Evolutionary conservation across 805 yeast species (phyloP).

Genomic region (Zygosaccharomyces kombuchaensis): DNA sequence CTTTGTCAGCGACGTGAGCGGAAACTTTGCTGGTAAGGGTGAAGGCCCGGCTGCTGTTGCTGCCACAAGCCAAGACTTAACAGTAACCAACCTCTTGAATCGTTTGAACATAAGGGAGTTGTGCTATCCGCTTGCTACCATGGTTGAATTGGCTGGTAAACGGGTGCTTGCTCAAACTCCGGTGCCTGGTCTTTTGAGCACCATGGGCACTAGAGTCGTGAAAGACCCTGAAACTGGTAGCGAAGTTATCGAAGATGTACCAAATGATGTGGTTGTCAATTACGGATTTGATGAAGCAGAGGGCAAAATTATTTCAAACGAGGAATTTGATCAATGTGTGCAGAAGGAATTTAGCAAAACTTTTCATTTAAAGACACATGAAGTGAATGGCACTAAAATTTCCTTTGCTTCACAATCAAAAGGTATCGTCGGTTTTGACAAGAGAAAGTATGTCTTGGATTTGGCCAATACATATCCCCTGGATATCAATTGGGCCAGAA

Average conservation of each 20-base stretch:
- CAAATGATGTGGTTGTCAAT: conserved; percentile 46
- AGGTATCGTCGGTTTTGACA: conserved; percentile 82
- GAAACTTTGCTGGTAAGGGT: conserved; percentile 61
- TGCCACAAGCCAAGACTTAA: conserved; percentile 72
- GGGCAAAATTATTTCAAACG: conserved; percentile 45
- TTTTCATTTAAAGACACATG: conserved; percentile 73
- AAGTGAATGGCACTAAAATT: conserved; percentile 45
- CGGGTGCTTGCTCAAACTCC: conserved; percentile 91
- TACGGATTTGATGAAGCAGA: conserved; percentile 73
- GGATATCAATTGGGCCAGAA: conserved; percentile 71
- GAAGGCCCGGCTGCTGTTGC: conserved; percentile 85
- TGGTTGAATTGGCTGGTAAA: conserved; percentile 86
- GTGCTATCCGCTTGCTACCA: conserved; percentile 71
- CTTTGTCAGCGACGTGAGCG: conserved; percentile 56
- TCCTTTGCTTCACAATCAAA: conserved; percentile 74
- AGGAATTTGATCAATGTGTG: conserved; percentile 52
- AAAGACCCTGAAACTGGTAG: conserved; percentile 41
- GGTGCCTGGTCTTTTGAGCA: conserved; percentile 69
- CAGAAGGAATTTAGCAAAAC: conserved; percentile 57
- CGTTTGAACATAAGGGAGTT: conserved; percentile 59
- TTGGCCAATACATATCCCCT: conserved; percentile 79
- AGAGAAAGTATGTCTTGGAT: conserved; percentile 79
- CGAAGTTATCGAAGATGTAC: conserved; percentile 37
- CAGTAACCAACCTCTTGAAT: conserved; percentile 65
- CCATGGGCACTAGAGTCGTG: conserved; percentile 37